Conservation (phyloP, 768 basidiomycete species). For the Pulveroboletus ravenelii region DNA sequence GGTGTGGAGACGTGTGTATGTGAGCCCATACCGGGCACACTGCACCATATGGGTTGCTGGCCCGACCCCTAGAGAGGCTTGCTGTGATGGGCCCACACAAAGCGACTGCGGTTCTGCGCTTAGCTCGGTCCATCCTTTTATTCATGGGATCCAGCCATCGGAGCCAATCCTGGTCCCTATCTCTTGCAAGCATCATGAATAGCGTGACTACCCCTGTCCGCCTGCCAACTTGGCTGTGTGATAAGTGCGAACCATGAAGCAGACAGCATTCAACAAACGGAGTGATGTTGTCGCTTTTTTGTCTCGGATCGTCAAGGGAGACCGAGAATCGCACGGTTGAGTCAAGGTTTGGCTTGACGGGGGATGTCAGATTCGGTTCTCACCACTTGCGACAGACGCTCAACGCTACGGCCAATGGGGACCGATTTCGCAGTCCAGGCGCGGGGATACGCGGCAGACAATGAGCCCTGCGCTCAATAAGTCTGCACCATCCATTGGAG, state of each 20-base stretch:
- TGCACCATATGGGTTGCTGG: background rate
- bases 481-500: background rate
- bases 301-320: no score
- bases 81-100: no score
- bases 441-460: background rate
- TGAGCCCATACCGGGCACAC: background rate
- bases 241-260: no score
- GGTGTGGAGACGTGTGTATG: background rate
- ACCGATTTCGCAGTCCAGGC: background rate
- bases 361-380: no score
- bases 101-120: no score
- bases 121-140: no score
- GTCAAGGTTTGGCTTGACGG: background rate
- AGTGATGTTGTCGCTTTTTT: no score
- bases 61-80: no score
- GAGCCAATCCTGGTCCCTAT: slow-evolving; percentile 13
- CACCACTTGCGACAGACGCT: background rate
- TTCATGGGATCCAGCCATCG: background rate
- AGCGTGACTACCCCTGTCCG: background rate
- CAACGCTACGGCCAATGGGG: background rate
- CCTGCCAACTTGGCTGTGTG: no score
- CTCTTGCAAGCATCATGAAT: background rate
- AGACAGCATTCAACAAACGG: no score
- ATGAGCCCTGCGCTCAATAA: background rate
- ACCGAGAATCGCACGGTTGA: no score